phyloP scores from a whole-genome alignment of 2,329 filamentous ascomycete genomes.

The Fonsecaea multimorphosa region DNA sequence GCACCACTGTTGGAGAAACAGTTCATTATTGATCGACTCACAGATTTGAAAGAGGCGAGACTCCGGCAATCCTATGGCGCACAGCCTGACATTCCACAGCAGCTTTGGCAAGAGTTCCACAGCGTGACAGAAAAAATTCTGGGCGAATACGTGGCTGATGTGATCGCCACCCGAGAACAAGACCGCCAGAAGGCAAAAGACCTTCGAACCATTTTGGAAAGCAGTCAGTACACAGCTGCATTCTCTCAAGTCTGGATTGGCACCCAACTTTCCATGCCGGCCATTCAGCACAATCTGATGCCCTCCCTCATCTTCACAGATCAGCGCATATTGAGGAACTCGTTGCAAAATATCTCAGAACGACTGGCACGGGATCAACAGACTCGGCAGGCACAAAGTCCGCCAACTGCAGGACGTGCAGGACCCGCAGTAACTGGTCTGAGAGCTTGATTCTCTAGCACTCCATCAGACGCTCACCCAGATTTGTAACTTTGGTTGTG shows the following conservation, averaged over 20 bases:
- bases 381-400: neutral
- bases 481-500: neutral
- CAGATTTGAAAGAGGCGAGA: neutral
- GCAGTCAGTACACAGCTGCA: neutral
- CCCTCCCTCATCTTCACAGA: too few relatives aligned
- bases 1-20: too few relatives aligned
- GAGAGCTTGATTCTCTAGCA: neutral
- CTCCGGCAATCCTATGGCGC: neutral
- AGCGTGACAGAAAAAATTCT: neutral
- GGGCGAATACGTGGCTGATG: neutral
- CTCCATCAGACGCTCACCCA: neutral
- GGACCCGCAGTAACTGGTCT: neutral
- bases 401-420: too few relatives aligned
- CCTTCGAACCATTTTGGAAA: neutral
- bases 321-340: too few relatives aligned
- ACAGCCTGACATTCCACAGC: neutral
- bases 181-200: neutral
- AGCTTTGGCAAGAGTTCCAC: neutral
- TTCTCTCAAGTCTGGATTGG: neutral
- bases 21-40: neutral
- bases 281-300: too few relatives aligned
- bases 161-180: neutral
- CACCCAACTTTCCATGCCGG: neutral
- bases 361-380: too few relatives aligned
- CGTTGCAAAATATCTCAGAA: too few relatives aligned